Conservation (phyloP, 169 alveolate species). For the Prorocentrum cordatum region DNA sequence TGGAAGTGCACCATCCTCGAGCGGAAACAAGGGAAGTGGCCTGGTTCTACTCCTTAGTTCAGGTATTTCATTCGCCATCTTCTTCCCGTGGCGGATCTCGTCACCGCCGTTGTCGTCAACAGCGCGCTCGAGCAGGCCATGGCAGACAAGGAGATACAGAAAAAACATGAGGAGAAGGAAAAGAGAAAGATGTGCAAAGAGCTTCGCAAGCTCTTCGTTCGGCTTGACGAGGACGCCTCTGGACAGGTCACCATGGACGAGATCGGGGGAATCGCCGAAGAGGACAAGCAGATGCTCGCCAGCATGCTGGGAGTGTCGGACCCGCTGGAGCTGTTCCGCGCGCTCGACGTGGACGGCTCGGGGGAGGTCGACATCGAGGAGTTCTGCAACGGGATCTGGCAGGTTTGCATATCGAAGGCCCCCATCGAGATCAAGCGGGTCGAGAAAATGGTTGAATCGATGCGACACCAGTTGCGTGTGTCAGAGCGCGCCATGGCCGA, state of each 20-base stretch:
- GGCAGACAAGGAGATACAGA: not conserved
- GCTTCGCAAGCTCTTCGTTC: not conserved
- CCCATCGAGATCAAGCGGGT: not conserved
- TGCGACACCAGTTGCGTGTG: no score
- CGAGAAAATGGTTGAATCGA: no score
- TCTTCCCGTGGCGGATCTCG: no score
- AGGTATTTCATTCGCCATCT: no score
- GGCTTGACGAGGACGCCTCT: not conserved
- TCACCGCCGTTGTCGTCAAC: not conserved
- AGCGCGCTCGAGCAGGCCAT: not conserved
- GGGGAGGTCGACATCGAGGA: not conserved
- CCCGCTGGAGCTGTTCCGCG: not conserved
- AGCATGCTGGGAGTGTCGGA: not conserved
- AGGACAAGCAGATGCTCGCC: not conserved
- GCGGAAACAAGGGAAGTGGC: no score
- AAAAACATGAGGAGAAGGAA: not conserved
- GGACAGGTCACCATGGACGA: not conserved
- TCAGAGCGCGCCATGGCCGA: no score
- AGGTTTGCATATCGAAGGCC: not conserved
- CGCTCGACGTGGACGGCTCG: not conserved
- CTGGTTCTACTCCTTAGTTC: no score
- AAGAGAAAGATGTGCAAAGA: not conserved
- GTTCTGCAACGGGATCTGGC: not conserved
- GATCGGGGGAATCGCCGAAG: not conserved
- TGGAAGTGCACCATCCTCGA: no score